Conservation (phyloP, 164 flowering plant species). For the Umbellularia californica region DNA sequence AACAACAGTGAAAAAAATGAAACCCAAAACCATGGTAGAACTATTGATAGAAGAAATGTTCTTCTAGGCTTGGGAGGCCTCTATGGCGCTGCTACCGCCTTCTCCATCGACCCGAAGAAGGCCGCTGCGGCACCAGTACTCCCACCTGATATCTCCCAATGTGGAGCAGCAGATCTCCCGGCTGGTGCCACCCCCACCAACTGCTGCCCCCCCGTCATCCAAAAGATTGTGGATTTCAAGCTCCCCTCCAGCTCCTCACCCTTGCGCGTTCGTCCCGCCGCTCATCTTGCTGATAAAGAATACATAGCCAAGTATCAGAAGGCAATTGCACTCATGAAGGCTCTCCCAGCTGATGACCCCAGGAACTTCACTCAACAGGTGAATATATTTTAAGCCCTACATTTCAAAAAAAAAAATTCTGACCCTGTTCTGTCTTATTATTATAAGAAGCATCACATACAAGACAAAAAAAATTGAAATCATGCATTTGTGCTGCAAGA, state of each 20-base stretch:
- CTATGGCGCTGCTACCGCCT: conserved; percentile 1
- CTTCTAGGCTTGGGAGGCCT: conserved; percentile 19
- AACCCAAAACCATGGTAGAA: background rate
- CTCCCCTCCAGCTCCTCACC: conserved; percentile 22
- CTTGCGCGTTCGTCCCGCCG: conserved; percentile 44
- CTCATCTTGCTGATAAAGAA: conserved; percentile 29
- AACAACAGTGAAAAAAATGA: background rate
- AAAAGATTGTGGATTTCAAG: conserved; percentile 18
- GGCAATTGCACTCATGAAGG: conserved; percentile 42
- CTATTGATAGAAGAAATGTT: conserved; percentile 14
- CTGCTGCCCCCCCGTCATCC: conserved; percentile 18
- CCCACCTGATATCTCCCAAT: conserved; percentile 18
- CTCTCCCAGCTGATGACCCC: conserved; percentile 25
- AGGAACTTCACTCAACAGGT: conserved; percentile 33
- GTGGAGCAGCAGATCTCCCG: conserved; percentile 18
- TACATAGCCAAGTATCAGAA: conserved; percentile 45
- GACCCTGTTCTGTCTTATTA: no score
- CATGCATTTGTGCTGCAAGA: no score
- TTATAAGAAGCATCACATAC: no score
- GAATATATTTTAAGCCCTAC: no score
- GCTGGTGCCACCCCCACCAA: conserved; percentile 14
- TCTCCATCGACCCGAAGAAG: no score
- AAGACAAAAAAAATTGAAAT: no score
- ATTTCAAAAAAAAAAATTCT: no score
- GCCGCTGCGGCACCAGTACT: conserved; percentile 4